A percentile compares a stretch with the other conserved stretches of the same genome.
phyloP scores from a whole-genome alignment of 768 basidiomycete species.

The Pleurotus ostreatus region DNA sequence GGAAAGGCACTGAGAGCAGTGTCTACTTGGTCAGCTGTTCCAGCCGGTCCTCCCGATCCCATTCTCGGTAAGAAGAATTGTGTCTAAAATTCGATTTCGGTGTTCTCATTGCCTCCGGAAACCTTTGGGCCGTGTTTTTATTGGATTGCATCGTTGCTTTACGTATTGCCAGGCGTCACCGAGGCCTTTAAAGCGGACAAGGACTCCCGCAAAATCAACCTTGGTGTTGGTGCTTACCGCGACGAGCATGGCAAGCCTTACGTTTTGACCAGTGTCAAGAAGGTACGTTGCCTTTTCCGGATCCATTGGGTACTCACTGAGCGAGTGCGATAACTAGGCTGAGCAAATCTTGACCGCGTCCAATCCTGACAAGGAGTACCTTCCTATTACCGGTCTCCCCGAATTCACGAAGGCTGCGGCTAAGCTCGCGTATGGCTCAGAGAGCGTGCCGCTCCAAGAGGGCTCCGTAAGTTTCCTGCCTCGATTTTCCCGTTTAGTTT shows the following conservation, averaged over 20 bases:
- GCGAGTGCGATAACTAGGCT: constrained; percentile 44
- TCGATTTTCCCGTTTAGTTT: too few relatives aligned
- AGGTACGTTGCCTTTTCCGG: constrained; percentile 39
- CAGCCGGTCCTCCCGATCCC: constrained; percentile 87
- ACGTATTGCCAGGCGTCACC: constrained; percentile 60
- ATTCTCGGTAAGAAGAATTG: constrained; percentile 66
- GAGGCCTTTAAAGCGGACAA: constrained; percentile 98
- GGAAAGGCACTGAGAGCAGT: constrained; percentile 39
- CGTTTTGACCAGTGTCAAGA: constrained; percentile 83
- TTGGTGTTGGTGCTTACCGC: constrained; percentile 96
- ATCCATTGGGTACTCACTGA: constrained; percentile 9
- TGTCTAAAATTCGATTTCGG: constrained; percentile 4
- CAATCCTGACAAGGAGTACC: constrained; percentile 89
- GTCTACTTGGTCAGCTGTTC: constrained; percentile 80
- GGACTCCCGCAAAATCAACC: constrained; percentile 89
- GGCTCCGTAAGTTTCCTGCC: constrained; percentile 54
- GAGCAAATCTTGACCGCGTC: constrained; percentile 66
- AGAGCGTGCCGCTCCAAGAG: constrained; percentile 67
- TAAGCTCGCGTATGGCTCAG: constrained; percentile 86
- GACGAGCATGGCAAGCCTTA: constrained; percentile 95
- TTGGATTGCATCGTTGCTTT: constrained; percentile 7
- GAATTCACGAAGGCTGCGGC: constrained; percentile 84
- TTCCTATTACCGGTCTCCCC: constrained; percentile 89
- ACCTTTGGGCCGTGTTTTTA: constrained; percentile 12
- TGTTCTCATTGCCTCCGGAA: not conserved